A percentile compares a stretch with the other conserved stretches of the same genome.
Evolutionary conservation across 805 yeast genomes (phyloP).

Genomic region (Cyberlindnera mrakii): DNA sequence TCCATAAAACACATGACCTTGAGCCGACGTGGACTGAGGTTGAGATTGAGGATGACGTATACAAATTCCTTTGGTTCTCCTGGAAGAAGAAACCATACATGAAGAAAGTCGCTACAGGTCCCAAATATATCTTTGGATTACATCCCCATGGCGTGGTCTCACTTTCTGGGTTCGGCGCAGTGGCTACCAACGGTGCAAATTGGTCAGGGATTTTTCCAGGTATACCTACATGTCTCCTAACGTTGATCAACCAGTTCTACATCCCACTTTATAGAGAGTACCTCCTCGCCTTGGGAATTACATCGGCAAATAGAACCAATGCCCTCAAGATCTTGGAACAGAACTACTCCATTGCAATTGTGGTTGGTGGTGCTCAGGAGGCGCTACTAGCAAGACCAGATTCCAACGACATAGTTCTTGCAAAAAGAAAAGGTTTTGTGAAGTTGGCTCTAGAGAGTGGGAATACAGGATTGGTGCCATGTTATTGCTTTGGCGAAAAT

Average conservation of each 20-base stretch:
- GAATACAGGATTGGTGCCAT: conserved; percentile 77
- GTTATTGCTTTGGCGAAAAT: conserved; percentile 87
- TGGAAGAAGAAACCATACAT: conserved; percentile 21
- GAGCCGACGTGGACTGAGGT: conserved; percentile 62
- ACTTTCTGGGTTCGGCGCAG: conserved; percentile 80
- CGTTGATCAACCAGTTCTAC: conserved; percentile 76
- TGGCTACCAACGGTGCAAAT: conserved; percentile 76
- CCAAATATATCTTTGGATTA: conserved; percentile 81
- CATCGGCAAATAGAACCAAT: conserved; percentile 75
- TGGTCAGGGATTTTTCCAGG: conserved; percentile 75
- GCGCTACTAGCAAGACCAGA: conserved; percentile 62
- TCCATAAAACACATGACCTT: conserved; percentile 63
- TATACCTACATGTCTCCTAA: conserved; percentile 69
- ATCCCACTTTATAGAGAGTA: conserved; percentile 87
- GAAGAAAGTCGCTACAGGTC: conserved; percentile 44
- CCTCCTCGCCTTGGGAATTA: conserved; percentile 70
- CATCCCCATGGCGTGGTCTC: conserved; percentile 97
- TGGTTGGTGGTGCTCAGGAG: conserved; percentile 95
- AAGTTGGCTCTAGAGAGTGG: conserved; percentile 79
- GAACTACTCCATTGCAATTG: conserved; percentile 77
- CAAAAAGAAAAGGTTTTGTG: conserved; percentile 81
- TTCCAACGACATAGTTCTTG: conserved; percentile 59
- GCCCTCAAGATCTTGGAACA: conserved; percentile 57
- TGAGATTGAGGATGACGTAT: conserved; percentile 16
- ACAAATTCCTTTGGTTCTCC: conserved; percentile 14